Percentiles rank a stretch among this genome's conserved stretches.
Conservation (phyloP, 2,329 filamentous ascomycete species). For the Sclerotinia subarctica region DNA sequence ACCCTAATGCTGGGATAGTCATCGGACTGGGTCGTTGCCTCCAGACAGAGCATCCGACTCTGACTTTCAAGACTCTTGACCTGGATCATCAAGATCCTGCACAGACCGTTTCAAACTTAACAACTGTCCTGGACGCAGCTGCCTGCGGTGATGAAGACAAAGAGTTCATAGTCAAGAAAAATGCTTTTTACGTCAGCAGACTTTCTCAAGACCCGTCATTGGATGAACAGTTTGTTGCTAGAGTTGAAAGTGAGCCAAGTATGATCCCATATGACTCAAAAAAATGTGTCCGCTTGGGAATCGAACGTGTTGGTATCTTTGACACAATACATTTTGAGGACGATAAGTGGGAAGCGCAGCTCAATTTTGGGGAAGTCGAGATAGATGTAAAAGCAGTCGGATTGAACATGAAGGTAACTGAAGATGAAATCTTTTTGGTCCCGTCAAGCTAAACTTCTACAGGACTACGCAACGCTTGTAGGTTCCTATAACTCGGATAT, state of each 20-base stretch:
- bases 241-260: constrained; percentile 17
- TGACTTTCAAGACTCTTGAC: constrained; percentile 21
- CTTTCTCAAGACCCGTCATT: constrained; percentile 19
- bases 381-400: constrained; percentile 13
- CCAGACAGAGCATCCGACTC: constrained; percentile 23
- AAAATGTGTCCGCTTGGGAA: not conserved
- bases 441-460: not conserved
- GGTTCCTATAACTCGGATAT: constrained; percentile 7
- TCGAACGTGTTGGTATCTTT: constrained; percentile 19
- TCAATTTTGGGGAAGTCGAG: constrained; percentile 2
- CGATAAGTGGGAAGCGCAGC: not conserved
- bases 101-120: not conserved
- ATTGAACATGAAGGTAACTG: constrained; percentile 15
- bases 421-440: not conserved
- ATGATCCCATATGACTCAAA: not conserved
- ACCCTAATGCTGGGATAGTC: constrained; percentile 16
- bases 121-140: not conserved
- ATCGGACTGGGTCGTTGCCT: constrained; percentile 20
- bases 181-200: constrained; percentile 20
- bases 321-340: constrained; percentile 17
- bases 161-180: constrained; percentile 11
- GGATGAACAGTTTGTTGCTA: constrained; percentile 18
- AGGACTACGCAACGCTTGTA: constrained; percentile 7
- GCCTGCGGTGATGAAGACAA: not conserved
- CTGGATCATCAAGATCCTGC: constrained; percentile 11